These are phyloP conservation scores for Kodamaea ohmeri DNA, from an alignment of 1,139 yeast species.

Conservation along the genomic window DNA sequence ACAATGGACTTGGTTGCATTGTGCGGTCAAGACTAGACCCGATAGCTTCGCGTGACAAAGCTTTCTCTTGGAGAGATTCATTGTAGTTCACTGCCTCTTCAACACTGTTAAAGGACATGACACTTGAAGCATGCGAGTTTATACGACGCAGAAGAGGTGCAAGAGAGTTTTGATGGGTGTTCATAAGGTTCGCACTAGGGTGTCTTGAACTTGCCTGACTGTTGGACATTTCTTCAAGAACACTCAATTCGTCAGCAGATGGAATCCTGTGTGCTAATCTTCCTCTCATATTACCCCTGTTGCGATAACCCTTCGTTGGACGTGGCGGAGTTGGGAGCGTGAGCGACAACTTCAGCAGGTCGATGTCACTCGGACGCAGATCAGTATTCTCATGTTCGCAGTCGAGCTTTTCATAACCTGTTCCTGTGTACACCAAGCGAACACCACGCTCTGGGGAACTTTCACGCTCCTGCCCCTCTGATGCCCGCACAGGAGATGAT, in stretches of 20 bases:
- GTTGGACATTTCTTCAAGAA: slow-evolving; percentile 41
- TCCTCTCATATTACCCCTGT: not conserved
- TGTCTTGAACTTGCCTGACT: slow-evolving; percentile 29
- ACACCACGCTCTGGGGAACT: slow-evolving; percentile 17
- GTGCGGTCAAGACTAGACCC: slow-evolving; percentile 2
- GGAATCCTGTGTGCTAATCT: slow-evolving; percentile 12
- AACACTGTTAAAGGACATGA: slow-evolving; percentile 38
- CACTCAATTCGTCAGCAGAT: slow-evolving; percentile 37
- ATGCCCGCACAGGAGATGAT: slow-evolving; percentile 9
- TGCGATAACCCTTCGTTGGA: slow-evolving; percentile 5
- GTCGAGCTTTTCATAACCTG: slow-evolving; percentile 35
- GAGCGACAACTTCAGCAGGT: slow-evolving; percentile 4
- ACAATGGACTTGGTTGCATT: slow-evolving; percentile 4
- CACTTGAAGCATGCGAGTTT: slow-evolving; percentile 38
- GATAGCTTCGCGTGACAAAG: no score
- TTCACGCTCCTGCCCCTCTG: slow-evolving; percentile 11
- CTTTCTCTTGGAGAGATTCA: slow-evolving; percentile 7
- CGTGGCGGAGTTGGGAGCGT: slow-evolving; percentile 11
- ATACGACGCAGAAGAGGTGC: slow-evolving; percentile 28
- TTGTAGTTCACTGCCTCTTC: slow-evolving; percentile 31
- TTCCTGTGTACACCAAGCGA: slow-evolving; percentile 37
- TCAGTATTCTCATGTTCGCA: slow-evolving; percentile 20
- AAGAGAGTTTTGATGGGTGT: not conserved
- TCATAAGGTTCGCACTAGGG: slow-evolving; percentile 25
- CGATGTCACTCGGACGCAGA: slow-evolving; percentile 11